Evolutionary conservation across 768 basidiomycete species (phyloP).

Genomic region (Pulveroboletus sp.): DNA sequence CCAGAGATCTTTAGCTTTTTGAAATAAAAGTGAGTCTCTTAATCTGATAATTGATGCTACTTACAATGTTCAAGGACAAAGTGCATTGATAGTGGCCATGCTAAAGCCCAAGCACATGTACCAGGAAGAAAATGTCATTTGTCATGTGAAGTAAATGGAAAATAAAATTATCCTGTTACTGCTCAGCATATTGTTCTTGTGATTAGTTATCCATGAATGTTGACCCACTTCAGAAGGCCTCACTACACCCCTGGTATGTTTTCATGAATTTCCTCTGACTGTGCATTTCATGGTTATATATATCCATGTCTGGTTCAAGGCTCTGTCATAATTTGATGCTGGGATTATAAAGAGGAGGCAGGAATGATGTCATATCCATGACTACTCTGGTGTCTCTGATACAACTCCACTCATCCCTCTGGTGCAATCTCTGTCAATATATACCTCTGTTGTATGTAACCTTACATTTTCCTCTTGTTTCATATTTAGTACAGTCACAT

Average conservation of each 20-base stretch:
- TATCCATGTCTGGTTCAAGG: not conserved
- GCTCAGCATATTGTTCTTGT: not conserved
- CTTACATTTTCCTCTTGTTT: too few species aligned
- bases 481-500: too few species aligned
- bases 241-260: not conserved
- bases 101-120: too few species aligned
- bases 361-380: too few species aligned
- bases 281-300: not conserved
- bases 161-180: not conserved
- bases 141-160: not conserved
- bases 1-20: not conserved
- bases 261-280: not conserved
- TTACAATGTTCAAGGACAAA: too few species aligned
- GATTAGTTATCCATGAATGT: not conserved
- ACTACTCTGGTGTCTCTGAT: too few species aligned
- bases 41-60: not conserved
- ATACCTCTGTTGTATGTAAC: too few species aligned
- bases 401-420: too few species aligned
- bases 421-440: too few species aligned
- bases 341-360: not conserved
- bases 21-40: not conserved
- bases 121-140: not conserved
- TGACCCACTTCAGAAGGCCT: not conserved
- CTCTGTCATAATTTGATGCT: too few species aligned
- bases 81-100: too few species aligned